Percentiles rank a stretch among this genome's conserved stretches.
Evolutionary conservation across 768 basidiomycete genomes (phyloP).

Genomic region (Russula sp.): DNA sequence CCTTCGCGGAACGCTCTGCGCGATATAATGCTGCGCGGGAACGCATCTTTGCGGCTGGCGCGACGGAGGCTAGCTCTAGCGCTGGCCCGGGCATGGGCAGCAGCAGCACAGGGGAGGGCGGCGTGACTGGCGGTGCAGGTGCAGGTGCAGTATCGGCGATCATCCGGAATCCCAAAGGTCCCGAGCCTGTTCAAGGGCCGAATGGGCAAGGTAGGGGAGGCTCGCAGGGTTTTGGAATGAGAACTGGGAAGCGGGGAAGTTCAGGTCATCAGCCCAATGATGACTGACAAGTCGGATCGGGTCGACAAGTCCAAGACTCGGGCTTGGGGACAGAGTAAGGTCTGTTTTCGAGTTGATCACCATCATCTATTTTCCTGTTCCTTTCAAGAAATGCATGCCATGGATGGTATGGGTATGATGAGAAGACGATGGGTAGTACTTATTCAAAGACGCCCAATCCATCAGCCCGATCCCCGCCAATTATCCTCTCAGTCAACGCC

Average conservation of each 20-base stretch:
- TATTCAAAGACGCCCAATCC: constrained; percentile 28
- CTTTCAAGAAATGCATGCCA: not conserved
- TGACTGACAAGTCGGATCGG: constrained; percentile 7
- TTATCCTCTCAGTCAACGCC: constrained; percentile 51
- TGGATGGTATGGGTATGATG: not conserved
- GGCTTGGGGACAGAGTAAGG: not conserved
- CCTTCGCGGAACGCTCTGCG: constrained; percentile 64
- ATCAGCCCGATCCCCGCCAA: constrained; percentile 51
- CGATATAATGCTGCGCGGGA: constrained; percentile 71
- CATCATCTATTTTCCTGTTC: not conserved
- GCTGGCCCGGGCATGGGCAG: not conserved
- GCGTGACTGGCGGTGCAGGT: not conserved
- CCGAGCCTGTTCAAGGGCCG: constrained; percentile 6
- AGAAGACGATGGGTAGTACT: constrained; percentile 2
- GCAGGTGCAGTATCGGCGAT: constrained; percentile 4
- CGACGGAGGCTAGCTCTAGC: constrained; percentile 3
- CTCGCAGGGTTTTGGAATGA: constrained; percentile 21
- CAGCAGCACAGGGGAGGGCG: not conserved
- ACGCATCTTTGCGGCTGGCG: constrained; percentile 55
- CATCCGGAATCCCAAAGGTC: constrained; percentile 28
- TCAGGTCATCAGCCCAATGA: constrained; percentile 2
- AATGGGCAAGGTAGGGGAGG: constrained; percentile 14
- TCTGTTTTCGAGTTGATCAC: not conserved
- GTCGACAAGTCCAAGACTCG: not conserved
- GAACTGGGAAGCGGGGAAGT: constrained; percentile 11